A percentile compares a stretch with the other conserved stretches of the same genome.
Conservation (phyloP, 495 filamentous ascomycete species). For the Xanthoparmelia taractica region DNA sequence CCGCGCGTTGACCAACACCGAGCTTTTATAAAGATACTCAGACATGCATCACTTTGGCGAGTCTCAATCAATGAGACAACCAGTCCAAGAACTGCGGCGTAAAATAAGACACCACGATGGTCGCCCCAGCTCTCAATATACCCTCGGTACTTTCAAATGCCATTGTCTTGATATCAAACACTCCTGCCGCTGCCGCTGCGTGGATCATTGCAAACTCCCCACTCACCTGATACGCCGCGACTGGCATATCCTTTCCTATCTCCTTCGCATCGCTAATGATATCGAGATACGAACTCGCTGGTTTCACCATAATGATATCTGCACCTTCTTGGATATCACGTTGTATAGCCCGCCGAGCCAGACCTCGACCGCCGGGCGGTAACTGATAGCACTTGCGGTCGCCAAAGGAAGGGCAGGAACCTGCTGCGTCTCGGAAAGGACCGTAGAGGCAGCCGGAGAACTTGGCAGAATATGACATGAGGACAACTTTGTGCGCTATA, state of each 20-base stretch:
- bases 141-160: conserved; percentile 89
- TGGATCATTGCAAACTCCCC: conserved; percentile 99
- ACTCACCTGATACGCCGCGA: conserved; percentile 93
- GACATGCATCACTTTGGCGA: not conserved
- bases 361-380: conserved; percentile 82
- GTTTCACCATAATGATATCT: conserved; percentile 99
- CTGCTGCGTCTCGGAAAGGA: conserved; percentile 92
- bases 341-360: conserved; percentile 83
- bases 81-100: conserved; percentile 89
- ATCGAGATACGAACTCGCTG: conserved; percentile 86
- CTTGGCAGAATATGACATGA: conserved; percentile 98
- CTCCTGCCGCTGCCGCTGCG: conserved; percentile 87
- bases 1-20: no score
- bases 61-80: conserved; percentile 37
- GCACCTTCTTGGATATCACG: conserved; percentile 89
- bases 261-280: conserved; percentile 96
- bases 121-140: conserved; percentile 85
- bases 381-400: conserved; percentile 95
- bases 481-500: conserved; percentile 75
- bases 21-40: not conserved
- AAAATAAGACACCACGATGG: conserved; percentile 89
- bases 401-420: conserved; percentile 85
- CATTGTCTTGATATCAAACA: conserved; percentile 96
- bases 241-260: conserved; percentile 76
- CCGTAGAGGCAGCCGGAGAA: conserved; percentile 96